Evolutionary conservation across 1,284 basidiomycete genomes (phyloP).

Genomic region (Macrocystidia cucumis): DNA sequence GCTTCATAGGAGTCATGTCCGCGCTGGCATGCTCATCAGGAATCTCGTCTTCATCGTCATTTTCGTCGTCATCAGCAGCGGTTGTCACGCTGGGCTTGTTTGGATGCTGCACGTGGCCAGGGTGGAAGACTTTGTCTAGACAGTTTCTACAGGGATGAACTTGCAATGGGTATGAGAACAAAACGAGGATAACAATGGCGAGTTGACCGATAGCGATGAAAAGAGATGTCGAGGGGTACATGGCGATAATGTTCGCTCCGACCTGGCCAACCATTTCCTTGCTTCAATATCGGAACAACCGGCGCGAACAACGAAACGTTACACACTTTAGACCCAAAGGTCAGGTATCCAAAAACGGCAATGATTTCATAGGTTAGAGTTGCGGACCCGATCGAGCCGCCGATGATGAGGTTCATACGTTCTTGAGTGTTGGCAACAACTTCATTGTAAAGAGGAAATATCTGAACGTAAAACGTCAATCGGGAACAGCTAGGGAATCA

Average conservation of each 20-base stretch:
- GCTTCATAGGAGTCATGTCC: constrained; percentile 72
- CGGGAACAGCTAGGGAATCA: neutral
- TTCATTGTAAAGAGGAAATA: constrained; percentile 95
- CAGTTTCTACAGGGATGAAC: constrained; percentile 92
- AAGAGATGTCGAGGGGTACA: constrained; percentile 91
- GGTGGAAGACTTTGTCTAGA: constrained; percentile 81
- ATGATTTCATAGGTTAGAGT: constrained; percentile 79
- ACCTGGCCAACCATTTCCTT: constrained; percentile 40
- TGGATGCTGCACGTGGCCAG: constrained; percentile 23
- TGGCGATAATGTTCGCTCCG: constrained; percentile 86
- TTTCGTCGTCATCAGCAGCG: constrained; percentile 37
- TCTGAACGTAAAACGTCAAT: constrained; percentile 29
- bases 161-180: constrained; percentile 91
- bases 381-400: constrained; percentile 78
- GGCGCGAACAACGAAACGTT: constrained; percentile 7
- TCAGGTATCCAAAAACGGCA: constrained; percentile 87
- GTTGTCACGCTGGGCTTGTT: constrained; percentile 17
- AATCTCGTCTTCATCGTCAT: constrained; percentile 34
- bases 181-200: constrained; percentile 86
- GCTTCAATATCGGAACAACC: neutral
- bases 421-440: constrained; percentile 73
- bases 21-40: constrained; percentile 45
- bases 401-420: constrained; percentile 85
- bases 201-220: constrained; percentile 92
- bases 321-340: constrained; percentile 80